Base-by-base conservation (phyloP, 1,284 basidiomycete species). In the Boletellus deceptivus region DNA sequence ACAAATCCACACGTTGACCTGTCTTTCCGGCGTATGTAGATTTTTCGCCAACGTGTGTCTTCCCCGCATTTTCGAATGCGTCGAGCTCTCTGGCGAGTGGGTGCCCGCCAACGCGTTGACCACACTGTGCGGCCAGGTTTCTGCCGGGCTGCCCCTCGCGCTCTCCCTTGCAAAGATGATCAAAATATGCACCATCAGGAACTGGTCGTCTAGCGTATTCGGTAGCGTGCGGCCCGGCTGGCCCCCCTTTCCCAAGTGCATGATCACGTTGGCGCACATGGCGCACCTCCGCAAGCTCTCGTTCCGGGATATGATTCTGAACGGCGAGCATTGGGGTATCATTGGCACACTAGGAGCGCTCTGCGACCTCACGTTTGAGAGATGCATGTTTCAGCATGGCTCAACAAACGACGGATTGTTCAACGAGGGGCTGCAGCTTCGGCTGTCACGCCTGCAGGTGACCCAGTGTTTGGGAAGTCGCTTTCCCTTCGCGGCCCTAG, bases 1-100 rank as follows among this genome's bases (percentile, higher is more conserved):
- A 18, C 47, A 58, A 42, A 55, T 56, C 38, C 45, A 18, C 8
- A 51, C 46, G 3, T 58, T 76, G 11, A 52, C 56, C 27, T 65
- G 57, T 10, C 63, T 78, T 25, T 69, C 72, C 4, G 62, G 62
- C 38, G 74, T 74, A 25, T 79, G 77, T 56, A 70, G 69, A 27
- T 70, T 75, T 57, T 78, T 79, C 51, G 69, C 66, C 46, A 63
- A 67, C 17, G 29, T 68, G 1, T 61, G 65, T 18, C 58, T 74
- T 11, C 69, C 73, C 0, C 69, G 69, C 29, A 58, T 73, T 10
- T 76, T 73, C 53, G 59, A 67, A 31, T 55, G 54, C 13, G 16
- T 76, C 10, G 47, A 53, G 22, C 64, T 74, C 36, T 57, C 54
- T 4, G 64, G 67, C 2, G 3, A 27, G 0, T 46, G n/a, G n/a